Conservation (phyloP, 495 filamentous ascomycete genomes). For the Pseudomonodictys pantanalensis region DNA sequence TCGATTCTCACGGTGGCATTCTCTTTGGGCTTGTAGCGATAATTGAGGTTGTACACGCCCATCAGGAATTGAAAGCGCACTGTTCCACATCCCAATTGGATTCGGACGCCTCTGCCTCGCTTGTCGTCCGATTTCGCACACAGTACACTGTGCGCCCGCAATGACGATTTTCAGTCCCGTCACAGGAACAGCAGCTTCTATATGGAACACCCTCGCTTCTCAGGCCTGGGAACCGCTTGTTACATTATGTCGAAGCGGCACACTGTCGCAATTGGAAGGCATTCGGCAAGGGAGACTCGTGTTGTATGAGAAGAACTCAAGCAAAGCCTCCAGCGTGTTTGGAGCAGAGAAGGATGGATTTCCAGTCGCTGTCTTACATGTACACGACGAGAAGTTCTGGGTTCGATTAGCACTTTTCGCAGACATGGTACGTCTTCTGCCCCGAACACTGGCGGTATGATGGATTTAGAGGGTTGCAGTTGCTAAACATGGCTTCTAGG, state of each 20-base stretch:
- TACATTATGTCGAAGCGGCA: constrained; percentile 41
- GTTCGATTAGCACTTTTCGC: constrained; percentile 61
- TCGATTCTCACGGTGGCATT: no score
- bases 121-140: not conserved
- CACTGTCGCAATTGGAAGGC: constrained; percentile 41
- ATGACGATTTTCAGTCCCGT: constrained; percentile 30
- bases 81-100: no score
- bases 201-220: constrained; percentile 33
- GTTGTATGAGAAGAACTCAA: constrained; percentile 43
- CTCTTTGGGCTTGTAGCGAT: no score
- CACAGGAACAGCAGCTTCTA: constrained; percentile 26
- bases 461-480: not conserved
- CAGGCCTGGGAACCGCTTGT: constrained; percentile 48
- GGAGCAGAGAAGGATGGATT: constrained; percentile 31
- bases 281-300: constrained; percentile 46
- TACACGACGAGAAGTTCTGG: constrained; percentile 64
- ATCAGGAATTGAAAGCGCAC: no score
- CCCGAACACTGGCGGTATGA: not conserved
- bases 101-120: no score
- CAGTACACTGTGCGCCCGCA: not conserved
- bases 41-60: no score
- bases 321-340: constrained; percentile 38
- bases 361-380: constrained; percentile 46
- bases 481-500: constrained; percentile 30
- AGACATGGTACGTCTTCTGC: constrained; percentile 51